phyloP scores from a whole-genome alignment of 495 filamentous ascomycete genomes.

The Talaromyces stipitatus region DNA sequence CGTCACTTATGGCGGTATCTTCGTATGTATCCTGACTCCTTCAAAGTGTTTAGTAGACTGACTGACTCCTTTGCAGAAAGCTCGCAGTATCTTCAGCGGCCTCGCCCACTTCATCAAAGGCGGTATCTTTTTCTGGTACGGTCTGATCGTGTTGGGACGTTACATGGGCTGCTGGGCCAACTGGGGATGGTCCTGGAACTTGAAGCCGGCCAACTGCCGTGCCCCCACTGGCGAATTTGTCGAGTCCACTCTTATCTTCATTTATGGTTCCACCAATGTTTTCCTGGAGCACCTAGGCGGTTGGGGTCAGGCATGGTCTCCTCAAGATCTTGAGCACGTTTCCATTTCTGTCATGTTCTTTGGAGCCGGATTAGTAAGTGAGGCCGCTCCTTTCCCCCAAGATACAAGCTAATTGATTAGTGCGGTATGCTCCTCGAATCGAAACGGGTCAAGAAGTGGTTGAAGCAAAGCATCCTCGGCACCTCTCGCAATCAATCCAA shows the following conservation, averaged over 20 bases:
- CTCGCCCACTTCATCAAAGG: conserved; percentile 95
- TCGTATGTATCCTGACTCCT: conserved; percentile 39
- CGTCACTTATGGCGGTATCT: conserved; percentile 63
- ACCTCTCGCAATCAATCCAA: conserved; percentile 18
- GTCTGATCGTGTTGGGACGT: conserved; percentile 77
- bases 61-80: conserved; percentile 36
- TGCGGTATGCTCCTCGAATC: conserved; percentile 95
- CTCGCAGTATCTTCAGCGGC: conserved; percentile 65
- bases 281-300: conserved; percentile 83
- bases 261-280: conserved; percentile 84
- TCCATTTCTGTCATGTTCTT: conserved; percentile 93
- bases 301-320: conserved; percentile 61
- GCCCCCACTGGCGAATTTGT: conserved; percentile 75
- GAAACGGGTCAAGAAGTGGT: conserved; percentile 52
- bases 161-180: conserved; percentile 89
- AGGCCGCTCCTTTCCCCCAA: neutral
- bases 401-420: conserved; percentile 23
- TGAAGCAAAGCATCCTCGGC: conserved; percentile 57
- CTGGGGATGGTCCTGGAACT: conserved; percentile 94
- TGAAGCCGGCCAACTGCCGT: conserved; percentile 51
- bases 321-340: conserved; percentile 83
- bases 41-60: neutral
- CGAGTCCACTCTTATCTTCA: conserved; percentile 80
- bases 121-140: conserved; percentile 96
- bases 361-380: conserved; percentile 78